Conservation (phyloP, 1,284 basidiomycete genomes). For the Ceratobasidium sp. region DNA sequence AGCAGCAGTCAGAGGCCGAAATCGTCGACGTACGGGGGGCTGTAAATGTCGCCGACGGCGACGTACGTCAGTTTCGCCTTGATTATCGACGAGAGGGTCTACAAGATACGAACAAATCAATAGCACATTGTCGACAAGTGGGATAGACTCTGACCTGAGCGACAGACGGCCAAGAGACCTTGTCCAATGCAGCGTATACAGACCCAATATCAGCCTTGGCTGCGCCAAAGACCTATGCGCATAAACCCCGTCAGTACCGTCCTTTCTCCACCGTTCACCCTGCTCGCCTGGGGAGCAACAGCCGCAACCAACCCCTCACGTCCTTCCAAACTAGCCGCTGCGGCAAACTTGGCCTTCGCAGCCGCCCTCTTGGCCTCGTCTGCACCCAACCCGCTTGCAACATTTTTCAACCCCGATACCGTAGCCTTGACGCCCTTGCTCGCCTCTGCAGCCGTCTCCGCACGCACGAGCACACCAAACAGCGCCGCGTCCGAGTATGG, state of each 20-base stretch:
- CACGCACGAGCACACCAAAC: constrained; percentile 82
- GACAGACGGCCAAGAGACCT: no score
- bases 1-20: constrained; percentile 71
- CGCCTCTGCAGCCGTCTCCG: constrained; percentile 64
- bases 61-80: constrained; percentile 86
- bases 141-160: constrained; percentile 72
- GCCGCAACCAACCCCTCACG: no score
- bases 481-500: constrained; percentile 91
- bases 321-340: constrained; percentile 75
- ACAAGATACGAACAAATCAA: constrained; percentile 45
- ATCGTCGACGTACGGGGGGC: constrained; percentile 86
- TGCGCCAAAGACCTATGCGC: no score
- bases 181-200: no score
- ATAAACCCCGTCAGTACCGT: no score
- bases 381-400: no score
- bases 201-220: no score
- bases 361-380: no score
- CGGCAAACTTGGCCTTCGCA: constrained; percentile 86
- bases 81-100: constrained; percentile 68
- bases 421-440: constrained; percentile 73
- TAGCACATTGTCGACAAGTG: neutral
- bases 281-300: constrained; percentile 72
- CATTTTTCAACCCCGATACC: no score
- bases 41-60: constrained; percentile 78
- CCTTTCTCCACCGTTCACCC: constrained; percentile 71